phyloP scores from a whole-genome alignment of 805 yeast genomes.

The Metschnikowia reukaufii region DNA sequence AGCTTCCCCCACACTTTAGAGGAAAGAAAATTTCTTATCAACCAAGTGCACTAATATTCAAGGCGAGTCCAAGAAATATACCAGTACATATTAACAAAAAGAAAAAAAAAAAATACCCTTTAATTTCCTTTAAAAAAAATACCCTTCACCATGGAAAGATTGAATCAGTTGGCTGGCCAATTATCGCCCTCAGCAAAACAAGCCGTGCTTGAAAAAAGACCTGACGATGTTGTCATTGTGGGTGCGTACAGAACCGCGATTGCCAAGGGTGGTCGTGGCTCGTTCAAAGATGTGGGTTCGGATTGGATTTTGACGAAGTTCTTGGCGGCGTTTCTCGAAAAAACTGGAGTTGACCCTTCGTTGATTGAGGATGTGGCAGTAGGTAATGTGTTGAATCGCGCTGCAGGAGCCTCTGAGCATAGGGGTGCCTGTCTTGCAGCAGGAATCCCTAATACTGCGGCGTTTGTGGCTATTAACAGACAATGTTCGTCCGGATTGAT shows the following conservation, averaged over 20 bases:
- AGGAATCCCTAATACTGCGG: constrained; percentile 78
- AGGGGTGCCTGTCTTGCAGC: constrained; percentile 90
- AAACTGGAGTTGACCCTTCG: constrained; percentile 46
- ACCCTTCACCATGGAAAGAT: constrained; percentile 44
- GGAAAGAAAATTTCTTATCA: neutral
- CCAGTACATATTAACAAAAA: no score
- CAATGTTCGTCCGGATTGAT: constrained; percentile 94
- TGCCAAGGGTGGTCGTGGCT: constrained; percentile 84
- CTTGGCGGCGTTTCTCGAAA: constrained; percentile 58
- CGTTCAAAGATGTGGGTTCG: constrained; percentile 76
- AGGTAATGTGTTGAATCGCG: constrained; percentile 89
- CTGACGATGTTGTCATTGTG: constrained; percentile 89
- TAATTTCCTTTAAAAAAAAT: no score
- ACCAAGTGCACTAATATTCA: no score
- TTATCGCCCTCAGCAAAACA: constrained; percentile 42
- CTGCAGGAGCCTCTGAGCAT: constrained; percentile 94
- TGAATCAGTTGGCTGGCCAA: constrained; percentile 47
- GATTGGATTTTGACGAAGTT: constrained; percentile 75
- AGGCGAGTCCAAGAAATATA: neutral
- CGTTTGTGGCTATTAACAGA: constrained; percentile 83
- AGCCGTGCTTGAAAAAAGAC: constrained; percentile 53
- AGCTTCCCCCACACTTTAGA: constrained; percentile 2
- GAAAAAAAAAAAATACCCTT: neutral
- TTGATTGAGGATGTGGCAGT: constrained; percentile 81
- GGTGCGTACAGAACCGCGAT: constrained; percentile 90